Evolutionary conservation across 1,284 basidiomycete genomes (phyloP).

Genomic region (Ceratobasidium sp.): DNA sequence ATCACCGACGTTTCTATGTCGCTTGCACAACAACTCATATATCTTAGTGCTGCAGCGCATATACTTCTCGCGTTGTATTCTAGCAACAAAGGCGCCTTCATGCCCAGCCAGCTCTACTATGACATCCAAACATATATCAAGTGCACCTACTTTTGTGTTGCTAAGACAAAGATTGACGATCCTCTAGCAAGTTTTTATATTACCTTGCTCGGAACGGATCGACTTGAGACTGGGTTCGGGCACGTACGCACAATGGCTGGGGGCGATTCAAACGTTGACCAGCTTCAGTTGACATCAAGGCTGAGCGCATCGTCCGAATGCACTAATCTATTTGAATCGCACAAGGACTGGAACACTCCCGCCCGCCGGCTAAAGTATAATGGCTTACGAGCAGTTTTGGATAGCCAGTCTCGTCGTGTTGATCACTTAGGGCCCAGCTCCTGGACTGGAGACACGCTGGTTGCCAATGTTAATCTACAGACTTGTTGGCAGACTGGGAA

Average conservation of each 20-base stretch:
- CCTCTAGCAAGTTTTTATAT: conserved; percentile 17
- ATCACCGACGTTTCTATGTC: not conserved
- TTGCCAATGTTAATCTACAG: conserved; percentile 50
- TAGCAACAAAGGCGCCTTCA: not conserved
- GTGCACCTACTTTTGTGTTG: conserved; percentile 38
- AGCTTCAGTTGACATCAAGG: conserved; percentile 51
- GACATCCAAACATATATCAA: conserved; percentile 41
- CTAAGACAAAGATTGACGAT: conserved; percentile 38
- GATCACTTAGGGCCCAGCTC: conserved; percentile 54
- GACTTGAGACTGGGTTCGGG: conserved; percentile 48
- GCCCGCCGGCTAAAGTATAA: conserved; percentile 51
- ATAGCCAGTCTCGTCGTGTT: conserved; percentile 43
- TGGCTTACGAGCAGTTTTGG: no score
- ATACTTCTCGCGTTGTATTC: conserved; percentile 5
- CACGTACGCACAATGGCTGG: conserved; percentile 52
- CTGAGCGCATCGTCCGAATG: conserved; percentile 53
- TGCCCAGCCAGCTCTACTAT: conserved; percentile 26
- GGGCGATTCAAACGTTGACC: conserved; percentile 54
- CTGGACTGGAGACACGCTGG: conserved; percentile 51
- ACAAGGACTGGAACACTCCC: conserved; percentile 55
- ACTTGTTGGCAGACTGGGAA: conserved; percentile 53
- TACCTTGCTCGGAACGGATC: conserved; percentile 41
- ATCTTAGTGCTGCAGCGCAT: conserved; percentile 26
- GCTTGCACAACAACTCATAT: conserved; percentile 15
- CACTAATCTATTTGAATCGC: conserved; percentile 52